Conservation (phyloP, 116 monocot genomes). For the Posidonia oceanica region DNA sequence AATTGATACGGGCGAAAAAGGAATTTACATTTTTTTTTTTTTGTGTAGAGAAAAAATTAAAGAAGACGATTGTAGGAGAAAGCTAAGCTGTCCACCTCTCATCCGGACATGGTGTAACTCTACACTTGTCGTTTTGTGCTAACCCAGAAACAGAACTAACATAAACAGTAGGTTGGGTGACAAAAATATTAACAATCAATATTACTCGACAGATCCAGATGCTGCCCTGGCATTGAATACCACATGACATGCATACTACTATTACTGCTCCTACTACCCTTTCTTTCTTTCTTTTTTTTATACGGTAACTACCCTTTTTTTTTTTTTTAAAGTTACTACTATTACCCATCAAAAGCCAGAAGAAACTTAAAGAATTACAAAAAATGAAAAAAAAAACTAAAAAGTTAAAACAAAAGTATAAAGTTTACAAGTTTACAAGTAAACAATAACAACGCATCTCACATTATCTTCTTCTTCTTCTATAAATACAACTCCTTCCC, state of each 20-base stretch:
- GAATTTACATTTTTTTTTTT: background rate
- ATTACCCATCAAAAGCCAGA: too few species aligned
- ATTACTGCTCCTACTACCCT: background rate
- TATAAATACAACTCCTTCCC: background rate
- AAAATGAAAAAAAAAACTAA: too few species aligned
- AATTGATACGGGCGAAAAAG: background rate
- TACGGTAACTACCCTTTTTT: background rate
- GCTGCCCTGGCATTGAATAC: constrained; percentile 6
- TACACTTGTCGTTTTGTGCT: background rate
- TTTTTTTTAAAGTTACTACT: background rate
- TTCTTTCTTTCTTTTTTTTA: background rate
- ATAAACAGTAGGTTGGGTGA: background rate
- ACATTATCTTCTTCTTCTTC: background rate
- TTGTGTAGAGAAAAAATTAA: background rate
- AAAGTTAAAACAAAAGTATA: too few species aligned
- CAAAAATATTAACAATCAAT: background rate
- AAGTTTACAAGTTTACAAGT: too few species aligned
- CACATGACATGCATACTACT: constrained; percentile 1
- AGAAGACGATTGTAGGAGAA: background rate
- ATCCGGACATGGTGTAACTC: background rate
- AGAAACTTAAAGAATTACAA: too few species aligned
- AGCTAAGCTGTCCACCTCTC: background rate
- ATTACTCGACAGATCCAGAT: constrained; percentile 5
- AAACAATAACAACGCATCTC: too few species aligned
- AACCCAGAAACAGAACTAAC: background rate